Base-by-base conservation (phyloP, 2,329 filamentous ascomycete species). In the Colletotrichum shisoi region DNA sequence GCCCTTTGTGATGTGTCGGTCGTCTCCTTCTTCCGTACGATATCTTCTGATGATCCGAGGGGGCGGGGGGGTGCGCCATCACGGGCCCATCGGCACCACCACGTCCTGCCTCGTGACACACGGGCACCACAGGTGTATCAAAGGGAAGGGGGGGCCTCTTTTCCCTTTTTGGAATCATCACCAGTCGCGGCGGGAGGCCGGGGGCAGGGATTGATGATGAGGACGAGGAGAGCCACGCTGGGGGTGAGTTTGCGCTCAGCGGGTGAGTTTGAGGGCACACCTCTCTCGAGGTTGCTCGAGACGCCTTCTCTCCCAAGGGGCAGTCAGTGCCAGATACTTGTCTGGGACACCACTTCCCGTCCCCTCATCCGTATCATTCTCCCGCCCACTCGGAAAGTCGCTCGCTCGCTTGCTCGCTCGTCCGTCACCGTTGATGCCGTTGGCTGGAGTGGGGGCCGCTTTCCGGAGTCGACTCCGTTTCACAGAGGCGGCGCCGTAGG, bases 391-490 rank as follows among this genome's bases (percentile, higher is more conserved):
- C 42, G 27, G 27, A 17, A 13, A 37, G 13, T 37, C 21, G 15
- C 11, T 12, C 40, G 37, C 19, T 53, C 39, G n/a, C 34, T 37
- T 13, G 1, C 13, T 12, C 37, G 19, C 21, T 66, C 39, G 40
- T 52, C 44, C 21, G 45, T 48, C 24, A 4, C 24, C 24, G 24
- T 27, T 40, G 21, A 46, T 31, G 4, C 27, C 44, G 19, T 15
- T 27, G 21, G n/a, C 24, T 57, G 45, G 39, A 27, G 24, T 4
- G 24, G 24, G 24, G 24, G 49, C 17, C 6, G 39, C 21, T n/a
- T 31, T 21, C 46, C 59, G 63, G 59, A 67, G 63, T 53, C 52
- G 21, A 37, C 60, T 67, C 63, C 63, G 63, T 46, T 34, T 46
- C 40, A 45, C 37, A 27, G 24, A 27, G 15, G 45, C 31, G 15